Evolutionary conservation across 225 moss, liverwort and hornwort species (phyloP).

Genomic region (Pseudoscleropodium purum): DNA sequence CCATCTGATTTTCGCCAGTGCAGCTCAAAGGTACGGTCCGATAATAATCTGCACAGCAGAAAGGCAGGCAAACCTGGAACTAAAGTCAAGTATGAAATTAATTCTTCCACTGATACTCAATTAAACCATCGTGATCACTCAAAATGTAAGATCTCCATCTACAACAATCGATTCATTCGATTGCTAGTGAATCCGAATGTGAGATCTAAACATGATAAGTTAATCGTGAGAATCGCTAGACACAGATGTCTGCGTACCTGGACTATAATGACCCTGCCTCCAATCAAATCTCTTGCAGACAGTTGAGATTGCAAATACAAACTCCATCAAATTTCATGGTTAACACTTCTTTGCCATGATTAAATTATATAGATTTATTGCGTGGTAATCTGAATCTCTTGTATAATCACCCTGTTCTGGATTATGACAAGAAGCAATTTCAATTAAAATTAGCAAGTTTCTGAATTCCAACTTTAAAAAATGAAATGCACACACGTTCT

Average conservation of each 20-base stretch:
- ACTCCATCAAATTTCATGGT: too few species aligned
- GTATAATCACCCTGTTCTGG: background rate
- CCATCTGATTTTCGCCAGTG: background rate
- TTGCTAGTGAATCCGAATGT: background rate
- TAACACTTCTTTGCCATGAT: background rate
- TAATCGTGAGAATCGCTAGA: background rate
- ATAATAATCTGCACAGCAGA: background rate
- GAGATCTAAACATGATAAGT: background rate
- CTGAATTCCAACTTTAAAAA: background rate
- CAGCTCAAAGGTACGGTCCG: background rate
- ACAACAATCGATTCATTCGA: background rate
- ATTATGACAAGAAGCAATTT: background rate
- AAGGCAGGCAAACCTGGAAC: background rate
- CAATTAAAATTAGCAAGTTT: background rate
- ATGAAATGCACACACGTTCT: too few species aligned
- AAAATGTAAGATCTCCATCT: background rate
- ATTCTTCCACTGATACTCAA: background rate
- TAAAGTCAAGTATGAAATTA: background rate
- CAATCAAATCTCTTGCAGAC: background rate
- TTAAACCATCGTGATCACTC: background rate
- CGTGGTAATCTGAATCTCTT: background rate
- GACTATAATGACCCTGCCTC: background rate
- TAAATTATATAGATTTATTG: background rate
- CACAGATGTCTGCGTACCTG: background rate
- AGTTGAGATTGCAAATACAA: background rate